Base-by-base conservation (phyloP, 177 flowering plant species). In the Vitis hybrid region DNA sequence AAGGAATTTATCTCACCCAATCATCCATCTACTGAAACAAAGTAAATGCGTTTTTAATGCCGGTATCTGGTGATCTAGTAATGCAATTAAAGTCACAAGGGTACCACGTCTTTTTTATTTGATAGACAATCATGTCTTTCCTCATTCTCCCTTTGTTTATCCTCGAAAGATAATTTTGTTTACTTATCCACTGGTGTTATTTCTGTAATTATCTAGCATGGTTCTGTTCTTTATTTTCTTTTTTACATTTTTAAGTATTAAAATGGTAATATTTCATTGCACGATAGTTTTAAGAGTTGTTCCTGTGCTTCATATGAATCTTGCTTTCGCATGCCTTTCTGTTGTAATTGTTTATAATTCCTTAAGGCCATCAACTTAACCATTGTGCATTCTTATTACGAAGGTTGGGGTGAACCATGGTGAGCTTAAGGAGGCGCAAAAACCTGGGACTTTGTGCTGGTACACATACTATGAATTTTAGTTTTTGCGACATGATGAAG, bases 361-460 rank as follows among this genome's bases (percentile, higher is more conserved):
- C 19, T 52, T 34, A 61, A 49, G 54, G 21, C 50, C 64, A 63
- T 64, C 56, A 62, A 60, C 75, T 69, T 21, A 64, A 63, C 60
- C 62, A 57, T 51, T 70, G 45, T 76, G 51, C 51, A 8, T 66
- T 79, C 26, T 51, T 49, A 23, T 45, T 70, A 66, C 68, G 58
- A 65, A 74, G 34, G 32, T 64, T 45, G 40, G 17, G 70, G 52
- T 69, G 62, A 72, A 70, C 72, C 32, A 91, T 91, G 97, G 97
- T 91, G 74, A 91, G 97, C 86, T 68, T 91, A 69, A 74, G 97
- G 61, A 81, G 93, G 78, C 92, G 93, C 72, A 89, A 70, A 70
- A 87, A 84, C 54, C 71, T 89, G 77, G 89, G 90, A 70, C 85
- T 86, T 62, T 78, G 79, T 69, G 55, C 87, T 30, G 91, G 91